Base-by-base conservation (phyloP, 2,329 filamentous ascomycete species). In the Scorias spongiosa region DNA sequence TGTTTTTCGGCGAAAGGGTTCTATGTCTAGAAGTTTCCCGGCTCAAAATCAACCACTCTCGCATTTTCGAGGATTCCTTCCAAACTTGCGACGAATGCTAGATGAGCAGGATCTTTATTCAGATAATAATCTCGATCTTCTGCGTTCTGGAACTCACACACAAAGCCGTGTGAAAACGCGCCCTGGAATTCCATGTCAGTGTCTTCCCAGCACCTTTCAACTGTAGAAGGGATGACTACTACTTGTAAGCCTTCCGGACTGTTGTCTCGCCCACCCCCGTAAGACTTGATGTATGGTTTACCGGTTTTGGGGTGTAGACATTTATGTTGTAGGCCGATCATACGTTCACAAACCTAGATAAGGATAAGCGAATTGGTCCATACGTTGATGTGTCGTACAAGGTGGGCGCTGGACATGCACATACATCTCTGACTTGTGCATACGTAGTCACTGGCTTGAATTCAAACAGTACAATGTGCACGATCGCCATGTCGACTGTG, bases 81-180 rank as follows among this genome's bases (percentile, higher is more conserved):
- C 29, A 74, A 56, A 48, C 62, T 69, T 44, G 70, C 63, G n/a
- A 75, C 64, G 50, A 84, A 84, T 0, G 60, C 72, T 30, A 68
- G 61, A 56, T 86, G 81, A 8, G 63, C 71, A 1, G 78, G 77
- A 51, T 87, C 82, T 28, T 75, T 63, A 42, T 72, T 60, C 6
- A 81, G 61, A 56, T 86, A 87, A 53, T 84, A 85, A 47, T 78
- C 70, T 40, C 80, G 66, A 55, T 87, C 81, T 48, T 75, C 71
- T 14, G 66, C 65, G 17, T 59, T 78, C 9, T 71, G 69, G 46
- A 87, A 86, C 51, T 83, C 74, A 17, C 72, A 69, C 2, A 87
- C 71, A 49, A 86, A 86, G 0, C 69, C 78, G 56, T 87, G 81
- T 0, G 78, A 78, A 42, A 80, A 74, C 0, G 73, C 80, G 41